A percentile compares a stretch with the other conserved stretches of the same genome.
Conservation (phyloP, 139 green algal species). For the Chlamydomonas sp. region DNA sequence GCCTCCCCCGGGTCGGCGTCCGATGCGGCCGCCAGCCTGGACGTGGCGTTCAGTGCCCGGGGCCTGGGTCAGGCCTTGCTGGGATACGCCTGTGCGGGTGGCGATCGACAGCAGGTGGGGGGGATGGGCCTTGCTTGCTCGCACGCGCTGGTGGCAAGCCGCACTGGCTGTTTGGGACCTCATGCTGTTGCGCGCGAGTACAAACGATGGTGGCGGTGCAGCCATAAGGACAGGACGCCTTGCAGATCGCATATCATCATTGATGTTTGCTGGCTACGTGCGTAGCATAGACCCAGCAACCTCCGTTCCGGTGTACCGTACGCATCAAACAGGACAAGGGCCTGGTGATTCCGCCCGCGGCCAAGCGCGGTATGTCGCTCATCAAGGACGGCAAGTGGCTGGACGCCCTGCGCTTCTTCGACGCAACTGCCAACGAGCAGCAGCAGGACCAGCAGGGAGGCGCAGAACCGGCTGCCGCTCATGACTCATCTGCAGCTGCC, state of each 20-base stretch:
- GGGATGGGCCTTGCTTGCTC: too few relatives aligned
- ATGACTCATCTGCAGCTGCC: not conserved
- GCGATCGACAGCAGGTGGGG: not conserved
- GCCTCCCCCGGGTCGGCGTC: not conserved
- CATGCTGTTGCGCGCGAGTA: too few relatives aligned
- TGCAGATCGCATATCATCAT: too few relatives aligned
- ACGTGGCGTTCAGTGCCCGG: slow-evolving; percentile 15
- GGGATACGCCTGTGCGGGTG: not conserved
- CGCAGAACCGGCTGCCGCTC: not conserved
- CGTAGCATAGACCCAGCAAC: not conserved
- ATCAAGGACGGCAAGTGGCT: slow-evolving; percentile 42
- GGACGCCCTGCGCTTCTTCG: slow-evolving; percentile 40
- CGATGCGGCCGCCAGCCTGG: slow-evolving; percentile 22
- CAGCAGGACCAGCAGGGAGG: slow-evolving; percentile 5
- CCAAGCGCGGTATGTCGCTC: slow-evolving; percentile 40
- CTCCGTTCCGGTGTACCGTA: not conserved
- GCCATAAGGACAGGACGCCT: too few relatives aligned
- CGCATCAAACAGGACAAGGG: not conserved
- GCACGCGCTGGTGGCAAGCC: too few relatives aligned
- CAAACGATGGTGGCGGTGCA: too few relatives aligned
- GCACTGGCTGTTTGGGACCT: too few relatives aligned
- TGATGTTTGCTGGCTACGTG: not conserved
- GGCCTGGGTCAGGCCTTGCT: slow-evolving; percentile 25
- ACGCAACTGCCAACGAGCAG: not conserved
- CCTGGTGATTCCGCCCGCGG: not conserved